Base-by-base conservation (phyloP, 2,329 filamentous ascomycete genomes). In the Epichloe sylvatica region DNA sequence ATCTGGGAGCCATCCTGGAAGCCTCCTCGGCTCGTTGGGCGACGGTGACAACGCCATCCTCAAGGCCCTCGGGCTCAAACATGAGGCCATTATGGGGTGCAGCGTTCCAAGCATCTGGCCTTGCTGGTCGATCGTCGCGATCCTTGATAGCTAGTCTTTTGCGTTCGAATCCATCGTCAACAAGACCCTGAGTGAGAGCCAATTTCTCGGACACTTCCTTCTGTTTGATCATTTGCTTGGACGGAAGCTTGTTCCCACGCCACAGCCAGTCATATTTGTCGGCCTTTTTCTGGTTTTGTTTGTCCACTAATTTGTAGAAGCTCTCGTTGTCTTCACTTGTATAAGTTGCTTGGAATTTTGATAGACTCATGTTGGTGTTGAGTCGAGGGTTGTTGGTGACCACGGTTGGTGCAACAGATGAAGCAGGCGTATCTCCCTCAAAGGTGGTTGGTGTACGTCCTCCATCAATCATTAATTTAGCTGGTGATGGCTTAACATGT, bases 321-420 rank as follows among this genome's bases (percentile, higher is more conserved):
- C 86, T 94, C 63, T 96, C 92, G 62, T 97, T 97, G 64, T 98
- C 92, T 66, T 98, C 92, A 60, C 88, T 95, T 1, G 91, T 98
- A 68, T 96, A 97, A 57, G 86, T 91, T 3, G 85, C 77, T 62
- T 98, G 92, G 60, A 96, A 98, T 1, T 83, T 79, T 48, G 83
- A 80, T 1, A 98, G 75, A 52, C 84, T 89, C 72, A 97, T 80
- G 57, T 83, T 83, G 40, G 83, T 80, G 62, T 94, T 83, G 17
- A 87, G 72, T 34, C 74, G 67, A 51, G 70, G 69, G 49, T 68
- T 70, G 46, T 67, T 64, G 17, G 64, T 61, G 15, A 63, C 60
- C 21, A 60, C 63, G 9, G 66, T 62, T 37, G 67, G 67, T 21
- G 62, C 66, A 1, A 78, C 70, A 0, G 83, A 83, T 53, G 71